phyloP scores from a whole-genome alignment of 441 rosid genomes.

The Erodium texanum region DNA sequence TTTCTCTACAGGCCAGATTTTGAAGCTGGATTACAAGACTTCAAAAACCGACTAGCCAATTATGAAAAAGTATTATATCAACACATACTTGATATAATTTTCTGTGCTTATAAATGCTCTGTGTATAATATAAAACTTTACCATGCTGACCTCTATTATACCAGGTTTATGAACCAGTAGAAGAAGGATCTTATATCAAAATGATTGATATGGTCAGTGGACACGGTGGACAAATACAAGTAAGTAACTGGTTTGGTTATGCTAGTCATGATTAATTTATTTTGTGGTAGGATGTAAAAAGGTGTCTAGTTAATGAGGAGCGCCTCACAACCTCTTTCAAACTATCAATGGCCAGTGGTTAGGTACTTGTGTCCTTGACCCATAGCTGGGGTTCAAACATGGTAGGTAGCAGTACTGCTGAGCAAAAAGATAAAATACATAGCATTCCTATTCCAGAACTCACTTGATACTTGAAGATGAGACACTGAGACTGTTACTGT shows the following conservation, averaged over 20 bases:
- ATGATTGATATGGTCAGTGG: constrained; percentile 99
- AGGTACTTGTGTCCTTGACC: neutral
- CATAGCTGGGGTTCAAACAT: neutral
- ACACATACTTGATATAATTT: constrained; percentile 19
- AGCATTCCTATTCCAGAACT: neutral
- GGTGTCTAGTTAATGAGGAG: neutral
- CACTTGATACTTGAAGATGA: constrained; percentile 3
- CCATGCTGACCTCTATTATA: constrained; percentile 19
- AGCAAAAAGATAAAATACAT: neutral
- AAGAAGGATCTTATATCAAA: constrained; percentile 97
- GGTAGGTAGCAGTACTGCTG: neutral
- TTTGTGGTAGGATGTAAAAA: constrained; percentile 7
- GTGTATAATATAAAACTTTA: constrained; percentile 13
- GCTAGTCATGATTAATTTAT: neutral
- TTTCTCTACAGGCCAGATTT: constrained; percentile 73
- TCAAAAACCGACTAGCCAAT: constrained; percentile 73
- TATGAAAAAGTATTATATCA: constrained; percentile 61
- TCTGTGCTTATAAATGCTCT: constrained; percentile 14
- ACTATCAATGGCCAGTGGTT: neutral
- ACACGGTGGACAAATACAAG: constrained; percentile 94
- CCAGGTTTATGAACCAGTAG: constrained; percentile 97
- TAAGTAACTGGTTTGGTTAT: constrained; percentile 19
- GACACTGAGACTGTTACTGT: no score
- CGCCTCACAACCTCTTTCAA: neutral
- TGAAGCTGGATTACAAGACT: constrained; percentile 80